A percentile compares a stretch with the other conserved stretches of the same genome.
Conservation (phyloP, 108 stramenopile species). For the Cyclostephanos tholiformis region DNA sequence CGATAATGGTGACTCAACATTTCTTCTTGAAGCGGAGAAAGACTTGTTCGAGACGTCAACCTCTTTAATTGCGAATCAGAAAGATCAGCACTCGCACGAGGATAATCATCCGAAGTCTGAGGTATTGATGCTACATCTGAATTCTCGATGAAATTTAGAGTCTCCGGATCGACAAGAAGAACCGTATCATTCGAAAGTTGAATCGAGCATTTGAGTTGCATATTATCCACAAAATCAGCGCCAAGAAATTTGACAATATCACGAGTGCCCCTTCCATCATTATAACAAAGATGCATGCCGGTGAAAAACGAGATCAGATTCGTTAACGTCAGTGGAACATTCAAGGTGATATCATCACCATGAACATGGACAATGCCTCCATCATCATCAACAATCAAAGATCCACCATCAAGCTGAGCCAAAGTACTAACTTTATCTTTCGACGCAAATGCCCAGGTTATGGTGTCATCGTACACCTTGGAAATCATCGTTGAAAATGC, state of each 20-base stretch:
- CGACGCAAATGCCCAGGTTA: conserved; percentile 7
- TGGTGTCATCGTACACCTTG: conserved; percentile 7
- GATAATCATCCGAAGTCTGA: background rate
- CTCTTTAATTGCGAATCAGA: background rate
- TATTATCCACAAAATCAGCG: background rate
- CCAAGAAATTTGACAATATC: background rate
- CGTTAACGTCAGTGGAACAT: background rate
- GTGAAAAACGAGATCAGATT: conserved; percentile 6
- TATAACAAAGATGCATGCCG: conserved; percentile 9
- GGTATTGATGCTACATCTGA: too few species aligned
- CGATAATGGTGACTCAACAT: conserved; percentile 24
- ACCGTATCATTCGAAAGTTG: background rate
- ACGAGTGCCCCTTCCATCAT: conserved; percentile 7
- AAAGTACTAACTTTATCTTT: background rate
- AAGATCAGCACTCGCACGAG: conserved; percentile 5
- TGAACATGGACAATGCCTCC: background rate
- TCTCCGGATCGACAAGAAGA: background rate
- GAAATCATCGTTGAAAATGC: background rate
- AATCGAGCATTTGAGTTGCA: conserved; percentile 6
- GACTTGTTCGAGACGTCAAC: conserved; percentile 1
- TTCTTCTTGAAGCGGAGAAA: conserved; percentile 31
- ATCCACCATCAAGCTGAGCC: background rate
- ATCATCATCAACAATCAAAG: conserved; percentile 6
- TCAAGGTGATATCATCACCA: background rate
- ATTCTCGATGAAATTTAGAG: conserved; percentile 9